Base-by-base conservation (phyloP, 306 rosid species). In the Lathyrus sativus region DNA sequence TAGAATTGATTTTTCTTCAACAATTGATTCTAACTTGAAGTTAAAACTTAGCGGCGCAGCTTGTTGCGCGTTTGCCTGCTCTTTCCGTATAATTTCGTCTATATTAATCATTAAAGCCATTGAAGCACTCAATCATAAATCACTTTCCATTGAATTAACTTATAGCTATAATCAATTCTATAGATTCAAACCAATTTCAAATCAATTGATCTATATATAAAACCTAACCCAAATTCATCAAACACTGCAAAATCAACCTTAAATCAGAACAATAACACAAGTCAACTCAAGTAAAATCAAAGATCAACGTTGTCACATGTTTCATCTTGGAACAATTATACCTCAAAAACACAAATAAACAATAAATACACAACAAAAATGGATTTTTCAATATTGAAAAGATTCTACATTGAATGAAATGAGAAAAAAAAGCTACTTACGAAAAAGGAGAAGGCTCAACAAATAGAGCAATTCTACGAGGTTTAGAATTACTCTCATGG, bases 361-460 rank as follows among this genome's bases (percentile, higher is more conserved):
- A 26, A 26, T 26, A 26, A 26, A 26, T 26, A 26, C 29, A 53
- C 9, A 17, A 7, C 10, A 10, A 9, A 51, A 11, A 18, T 1
- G 9, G 12, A n/a, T 7, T 3, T n/a, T 3, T 3, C 31, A 49
- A 4, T 62, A 0, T 43, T 70, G 3, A 68, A 61, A 70, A 31
- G 18, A 44, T 9, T 60, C 72, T 60, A 72, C 69, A 73, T 33
- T 50, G 7, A 75, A 45, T 26, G 35, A 80, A 65, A 28, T 7
- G 29, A 26, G 38, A 1, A 53, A 50, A 2, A 56, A 29, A 60
- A 15, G 53, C 38, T 7, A 81, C 97, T 85, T 78, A 90, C 99
- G 99, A 88, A 67, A 93, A 93, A 46, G 99, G 99, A 64, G 99
- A 93, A 84, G 99, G 99, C 83, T 93, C 99, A 26, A 93, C 96